Base-by-base conservation (phyloP, 345 rosid genomes). In the Cardiospermum halicacabum region DNA sequence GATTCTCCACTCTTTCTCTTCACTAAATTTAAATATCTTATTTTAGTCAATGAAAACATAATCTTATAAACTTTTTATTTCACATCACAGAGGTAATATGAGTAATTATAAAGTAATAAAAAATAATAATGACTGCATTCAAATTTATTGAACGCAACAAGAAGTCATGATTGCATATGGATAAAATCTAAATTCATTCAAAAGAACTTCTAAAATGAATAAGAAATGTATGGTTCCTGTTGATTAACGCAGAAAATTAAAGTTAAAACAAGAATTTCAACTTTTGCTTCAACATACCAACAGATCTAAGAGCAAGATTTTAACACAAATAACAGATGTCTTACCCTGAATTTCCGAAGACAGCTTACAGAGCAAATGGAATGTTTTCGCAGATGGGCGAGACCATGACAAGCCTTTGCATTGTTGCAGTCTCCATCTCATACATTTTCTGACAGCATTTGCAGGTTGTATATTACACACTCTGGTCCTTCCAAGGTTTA, bases 291-390 rank as follows among this genome's bases (percentile, higher is more conserved):
- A n/a, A 37, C 21, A 7, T 47, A 24, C 8, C 24, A 12, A 3
- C 3, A 36, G 10, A 45, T 64, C 13, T 12, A 49, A 28, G 16
- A 21, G 43, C 3, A 63, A 54, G 19, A 39, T 43, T 36, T 47
- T 60, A 22, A 19, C 28, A 19, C 21, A 54, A 18, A 21, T 22
- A 32, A 22, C 36, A 10, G 26, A 12, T 12, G 24, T 51, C 77
- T 78, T 67, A 83, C 91, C 30, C 48, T 70, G 58, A 25, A 57
- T 60, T 66, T 68, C 81, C 47, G 66, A 40, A 34, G 76, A 62
- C 21, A 71, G 58, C 47, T 64, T 57, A 60, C 74, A 56, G 62
- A 64, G 55, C 11, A 75, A 22, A 15, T 31, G 49, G 59, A 67
- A 70, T 50, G 62, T 22, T 69, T 74, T 74, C 60, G 66, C 66